Evolutionary conservation across 2,329 filamentous ascomycete genomes (phyloP), one percentile per base, ranked within the genome.

Genomic region (Akanthomyces lecanii): DNA sequence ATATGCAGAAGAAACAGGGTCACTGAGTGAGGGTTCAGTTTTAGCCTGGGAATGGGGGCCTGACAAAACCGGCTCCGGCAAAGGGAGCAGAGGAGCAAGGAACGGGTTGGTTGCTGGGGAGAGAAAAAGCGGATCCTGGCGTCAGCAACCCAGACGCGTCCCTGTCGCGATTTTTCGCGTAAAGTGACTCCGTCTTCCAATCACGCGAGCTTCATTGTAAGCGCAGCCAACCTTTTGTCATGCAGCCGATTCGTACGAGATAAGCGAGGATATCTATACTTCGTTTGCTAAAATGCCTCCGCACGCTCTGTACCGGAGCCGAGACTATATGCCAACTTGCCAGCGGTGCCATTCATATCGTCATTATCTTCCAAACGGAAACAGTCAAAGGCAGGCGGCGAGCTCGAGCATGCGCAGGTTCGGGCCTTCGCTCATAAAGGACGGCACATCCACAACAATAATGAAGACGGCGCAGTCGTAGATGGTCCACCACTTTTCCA

Each of bases 101-200:
- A 25, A 33, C 21, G 25, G 14, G 33, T 36, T 36, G 44, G 40
- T 63, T 52, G 42, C 61, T 42, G 30, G 53, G 28, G 23, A 16
- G 36, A 40, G 21, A 60, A 42, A 62, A 44, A 21, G n/a, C 23
- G 61, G 53, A 36, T 11, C 30, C 50, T 45, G 33, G 50, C 54
- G 48, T 57, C 47, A 28, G 62, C 60, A 47, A 25, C 21, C 44
- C n/a, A 30, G 30, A 59, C 62, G 66, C 66, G 66, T 64, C 28
- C 53, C 33, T 8, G 54, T 64, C 64, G 66, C 58, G 66, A 28
- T 23, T 48, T 55, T 67, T 67, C 66, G 66, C 62, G 66, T 65
- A 59, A 58, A 65, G 61, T 67, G 53, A 38, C 33, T 60, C 30
- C 4, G 7, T 50, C 30, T 33, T 8, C 55, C 55, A 58, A 58